Conservation (phyloP, 257 asterid species). For the Cynanchum wilfordii region DNA sequence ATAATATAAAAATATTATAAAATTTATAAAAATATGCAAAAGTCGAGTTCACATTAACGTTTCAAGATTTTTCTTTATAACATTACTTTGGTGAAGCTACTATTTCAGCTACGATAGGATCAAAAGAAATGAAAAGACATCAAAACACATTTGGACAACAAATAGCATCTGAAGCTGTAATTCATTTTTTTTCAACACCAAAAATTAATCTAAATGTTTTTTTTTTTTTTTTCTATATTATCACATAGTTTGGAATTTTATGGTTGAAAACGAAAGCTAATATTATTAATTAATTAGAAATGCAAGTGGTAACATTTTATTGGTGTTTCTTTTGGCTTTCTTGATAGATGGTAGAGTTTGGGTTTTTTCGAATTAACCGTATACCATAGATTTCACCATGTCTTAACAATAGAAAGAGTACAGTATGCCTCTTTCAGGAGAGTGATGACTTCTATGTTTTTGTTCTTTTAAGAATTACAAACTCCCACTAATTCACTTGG, state of each 20-base stretch:
- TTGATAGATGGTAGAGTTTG: constrained; percentile 1
- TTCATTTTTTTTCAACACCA: background rate
- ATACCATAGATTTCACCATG: background rate
- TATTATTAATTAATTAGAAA: background rate
- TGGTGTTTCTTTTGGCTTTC: background rate
- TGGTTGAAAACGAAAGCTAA: background rate
- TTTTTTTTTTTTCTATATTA: background rate
- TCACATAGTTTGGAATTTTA: too few relatives aligned
- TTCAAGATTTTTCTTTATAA: too few relatives aligned
- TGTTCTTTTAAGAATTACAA: constrained; percentile 2
- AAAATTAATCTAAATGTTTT: background rate
- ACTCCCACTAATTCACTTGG: background rate
- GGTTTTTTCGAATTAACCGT: background rate
- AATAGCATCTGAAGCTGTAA: background rate
- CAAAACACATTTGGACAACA: background rate
- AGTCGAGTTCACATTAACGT: too few relatives aligned
- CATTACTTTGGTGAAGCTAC: too few relatives aligned
- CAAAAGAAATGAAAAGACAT: background rate
- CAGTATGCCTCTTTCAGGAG: constrained; percentile 22
- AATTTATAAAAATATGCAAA: too few relatives aligned
- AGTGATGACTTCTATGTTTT: constrained; percentile 27
- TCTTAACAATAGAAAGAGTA: constrained; percentile 13
- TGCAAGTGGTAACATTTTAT: background rate
- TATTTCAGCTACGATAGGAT: too few relatives aligned
- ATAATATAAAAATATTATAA: too few relatives aligned